phyloP scores from a whole-genome alignment of 2,329 filamentous ascomycete genomes.

The Neonectria neomacrospora region DNA sequence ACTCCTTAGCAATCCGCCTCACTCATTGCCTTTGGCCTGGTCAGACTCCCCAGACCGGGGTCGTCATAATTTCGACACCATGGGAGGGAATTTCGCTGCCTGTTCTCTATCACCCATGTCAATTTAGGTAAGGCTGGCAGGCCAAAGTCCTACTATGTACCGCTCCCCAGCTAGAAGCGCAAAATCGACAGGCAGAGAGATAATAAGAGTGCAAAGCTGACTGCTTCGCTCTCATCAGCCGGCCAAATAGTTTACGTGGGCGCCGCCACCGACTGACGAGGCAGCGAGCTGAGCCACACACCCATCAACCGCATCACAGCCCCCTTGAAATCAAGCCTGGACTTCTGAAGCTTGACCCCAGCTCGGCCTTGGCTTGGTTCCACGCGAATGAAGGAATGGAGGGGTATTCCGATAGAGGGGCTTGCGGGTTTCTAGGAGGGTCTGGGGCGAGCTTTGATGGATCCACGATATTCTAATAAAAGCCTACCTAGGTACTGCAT shows the following conservation, averaged over 20 bases:
- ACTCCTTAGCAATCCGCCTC: neutral
- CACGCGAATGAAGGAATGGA: constrained; percentile 19
- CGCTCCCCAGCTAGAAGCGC: neutral
- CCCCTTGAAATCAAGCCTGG: constrained; percentile 15
- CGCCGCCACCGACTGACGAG: constrained; percentile 43
- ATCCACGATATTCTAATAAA: constrained; percentile 14
- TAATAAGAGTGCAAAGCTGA: constrained; percentile 12
- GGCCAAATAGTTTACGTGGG: constrained; percentile 28
- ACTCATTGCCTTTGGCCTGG: neutral
- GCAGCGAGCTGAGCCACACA: constrained; percentile 40
- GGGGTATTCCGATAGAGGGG: constrained; percentile 23
- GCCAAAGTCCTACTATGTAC: constrained; percentile 2
- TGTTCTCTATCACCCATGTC: neutral
- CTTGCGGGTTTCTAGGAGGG: constrained; percentile 14
- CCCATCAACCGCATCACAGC: constrained; percentile 3
- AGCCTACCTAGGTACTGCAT: neutral
- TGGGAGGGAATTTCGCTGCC: constrained; percentile 1
- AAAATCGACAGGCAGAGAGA: constrained; percentile 11
- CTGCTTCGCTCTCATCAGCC: constrained; percentile 14
- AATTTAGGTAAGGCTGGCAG: constrained; percentile 6
- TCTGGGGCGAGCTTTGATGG: neutral
- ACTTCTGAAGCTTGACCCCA: constrained; percentile 17
- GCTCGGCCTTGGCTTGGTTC: constrained; percentile 7
- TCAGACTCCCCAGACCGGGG: neutral
- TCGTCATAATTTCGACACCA: neutral